Evolutionary conservation across 768 basidiomycete genomes (phyloP).

Genomic region (Naganishia friedmannii): DNA sequence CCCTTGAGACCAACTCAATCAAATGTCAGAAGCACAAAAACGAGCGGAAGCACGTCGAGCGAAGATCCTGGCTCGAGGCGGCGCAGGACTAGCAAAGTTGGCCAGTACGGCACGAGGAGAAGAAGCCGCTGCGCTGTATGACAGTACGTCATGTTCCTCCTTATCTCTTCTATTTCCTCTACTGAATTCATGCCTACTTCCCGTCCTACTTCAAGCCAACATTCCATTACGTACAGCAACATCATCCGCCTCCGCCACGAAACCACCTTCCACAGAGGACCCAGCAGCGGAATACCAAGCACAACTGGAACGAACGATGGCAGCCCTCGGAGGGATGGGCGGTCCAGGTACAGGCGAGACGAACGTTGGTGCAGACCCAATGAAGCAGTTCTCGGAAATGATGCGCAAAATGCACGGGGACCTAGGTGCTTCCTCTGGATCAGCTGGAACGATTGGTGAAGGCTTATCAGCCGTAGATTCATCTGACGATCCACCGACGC

Average conservation of each 20-base stretch:
- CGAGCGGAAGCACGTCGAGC: slow-evolving; percentile 49
- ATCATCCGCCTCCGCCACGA: background rate
- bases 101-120: slow-evolving; percentile 50
- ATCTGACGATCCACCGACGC: slow-evolving; percentile 10
- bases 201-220: background rate
- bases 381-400: slow-evolving; percentile 1
- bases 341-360: too few species aligned
- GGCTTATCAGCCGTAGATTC: slow-evolving; percentile 2
- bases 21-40: slow-evolving; percentile 42
- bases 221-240: slow-evolving; percentile 2
- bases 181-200: too few species aligned
- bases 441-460: background rate
- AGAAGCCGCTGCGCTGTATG: slow-evolving; percentile 46
- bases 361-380: slow-evolving; percentile 3
- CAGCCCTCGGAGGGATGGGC: slow-evolving; percentile 19
- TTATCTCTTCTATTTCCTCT: too few species aligned
- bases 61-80: slow-evolving; percentile 49
- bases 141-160: slow-evolving; percentile 35
- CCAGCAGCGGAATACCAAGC: slow-evolving; percentile 24
- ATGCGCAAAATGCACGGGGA: background rate
- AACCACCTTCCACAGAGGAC: background rate
- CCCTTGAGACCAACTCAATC: background rate
- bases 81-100: slow-evolving; percentile 42
- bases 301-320: slow-evolving; percentile 35
- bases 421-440: background rate